Conservation (phyloP, 108 stramenopile species). For the Cylindrotheca fusiformis region DNA sequence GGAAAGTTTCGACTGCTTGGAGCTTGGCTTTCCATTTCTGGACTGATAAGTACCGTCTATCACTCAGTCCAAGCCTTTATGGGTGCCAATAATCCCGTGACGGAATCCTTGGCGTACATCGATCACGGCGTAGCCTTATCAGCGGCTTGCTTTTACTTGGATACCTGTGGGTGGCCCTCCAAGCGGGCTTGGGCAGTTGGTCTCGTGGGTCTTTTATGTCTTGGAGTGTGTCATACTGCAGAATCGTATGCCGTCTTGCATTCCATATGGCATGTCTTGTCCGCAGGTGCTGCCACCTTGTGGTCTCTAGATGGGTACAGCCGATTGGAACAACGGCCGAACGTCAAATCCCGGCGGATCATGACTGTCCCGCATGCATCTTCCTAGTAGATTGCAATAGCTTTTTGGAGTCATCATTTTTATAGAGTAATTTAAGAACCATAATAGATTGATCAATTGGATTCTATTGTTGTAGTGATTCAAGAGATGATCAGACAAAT, state of each 20-base stretch:
- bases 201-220: slow-evolving; percentile 12
- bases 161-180: slow-evolving; percentile 39
- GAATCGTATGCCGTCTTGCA: slow-evolving; percentile 39
- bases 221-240: slow-evolving; percentile 6
- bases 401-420: too few relatives aligned
- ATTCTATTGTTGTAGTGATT: too few relatives aligned
- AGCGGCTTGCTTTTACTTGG: slow-evolving; percentile 29
- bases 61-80: slow-evolving; percentile 41
- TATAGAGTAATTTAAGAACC: too few relatives aligned
- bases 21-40: slow-evolving; percentile 28
- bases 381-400: too few relatives aligned
- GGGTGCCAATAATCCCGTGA: slow-evolving; percentile 20
- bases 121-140: slow-evolving; percentile 47
- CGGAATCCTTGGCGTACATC: slow-evolving; percentile 37
- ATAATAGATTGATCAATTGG: too few relatives aligned
- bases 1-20: slow-evolving; percentile 17
- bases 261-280: slow-evolving; percentile 41
- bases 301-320: slow-evolving; percentile 43
- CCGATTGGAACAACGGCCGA: too few relatives aligned
- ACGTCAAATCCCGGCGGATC: too few relatives aligned
- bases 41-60: slow-evolving; percentile 38
- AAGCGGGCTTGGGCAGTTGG: slow-evolving; percentile 20
- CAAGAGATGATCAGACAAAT: too few relatives aligned
- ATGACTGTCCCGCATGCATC: too few relatives aligned
- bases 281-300: slow-evolving; percentile 29